phyloP scores from a whole-genome alignment of 345 rosid genomes.

The Boechera stricta region DNA sequence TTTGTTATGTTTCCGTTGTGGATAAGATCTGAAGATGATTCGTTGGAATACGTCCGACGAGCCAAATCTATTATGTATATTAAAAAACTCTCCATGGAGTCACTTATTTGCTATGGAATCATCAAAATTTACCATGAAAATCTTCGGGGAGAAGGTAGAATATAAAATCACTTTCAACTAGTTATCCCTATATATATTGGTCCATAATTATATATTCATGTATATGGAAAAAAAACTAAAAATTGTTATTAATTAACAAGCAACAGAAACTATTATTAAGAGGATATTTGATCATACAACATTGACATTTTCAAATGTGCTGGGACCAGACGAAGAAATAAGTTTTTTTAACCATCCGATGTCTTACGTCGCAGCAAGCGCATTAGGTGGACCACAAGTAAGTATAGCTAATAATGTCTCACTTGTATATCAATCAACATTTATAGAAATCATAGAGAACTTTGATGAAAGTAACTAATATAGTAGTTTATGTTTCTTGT shows the following conservation, averaged over 20 bases:
- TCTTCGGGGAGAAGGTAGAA: constrained; percentile 49
- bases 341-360: constrained; percentile 55
- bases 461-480: neutral
- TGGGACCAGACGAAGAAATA: constrained; percentile 62
- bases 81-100: constrained; percentile 55
- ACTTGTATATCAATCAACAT: neutral
- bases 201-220: no score
- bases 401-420: neutral
- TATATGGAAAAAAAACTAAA: no score
- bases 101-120: constrained; percentile 15
- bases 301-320: constrained; percentile 55
- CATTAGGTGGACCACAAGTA: constrained; percentile 60
- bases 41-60: constrained; percentile 49
- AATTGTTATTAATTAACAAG: constrained; percentile 29
- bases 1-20: constrained; percentile 49
- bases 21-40: constrained; percentile 45
- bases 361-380: constrained; percentile 57
- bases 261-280: constrained; percentile 26
- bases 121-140: constrained; percentile 31
- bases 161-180: neutral
- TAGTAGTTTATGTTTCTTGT: constrained; percentile 39
- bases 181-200: neutral
- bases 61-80: constrained; percentile 54
- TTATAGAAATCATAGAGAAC: neutral
- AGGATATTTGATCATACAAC: constrained; percentile 49